Evolutionary conservation across 371 early-diverging fungal species (phyloP).

Genomic region (Rhizopus sp.): DNA sequence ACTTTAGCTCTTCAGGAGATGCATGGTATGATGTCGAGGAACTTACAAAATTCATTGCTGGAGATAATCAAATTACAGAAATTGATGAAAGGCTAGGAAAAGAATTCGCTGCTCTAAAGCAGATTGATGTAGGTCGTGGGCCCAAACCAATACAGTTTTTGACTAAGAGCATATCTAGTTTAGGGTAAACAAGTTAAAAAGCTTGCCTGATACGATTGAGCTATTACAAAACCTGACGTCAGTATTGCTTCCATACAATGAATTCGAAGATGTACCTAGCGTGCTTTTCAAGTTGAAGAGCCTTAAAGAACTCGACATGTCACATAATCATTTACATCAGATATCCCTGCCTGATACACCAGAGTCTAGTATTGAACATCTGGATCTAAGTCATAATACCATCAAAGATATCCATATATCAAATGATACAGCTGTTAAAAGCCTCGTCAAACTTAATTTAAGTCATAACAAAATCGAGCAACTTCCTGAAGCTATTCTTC

Average conservation of each 20-base stretch:
- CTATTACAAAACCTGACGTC: constrained; percentile 45
- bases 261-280: constrained; percentile 48
- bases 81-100: constrained; percentile 64
- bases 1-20: constrained; percentile 51
- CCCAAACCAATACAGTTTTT: constrained; percentile 14
- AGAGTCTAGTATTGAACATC: constrained; percentile 41
- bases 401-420: constrained; percentile 22
- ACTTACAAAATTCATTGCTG: constrained; percentile 63
- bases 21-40: constrained; percentile 71
- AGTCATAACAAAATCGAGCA: constrained; percentile 54
- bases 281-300: constrained; percentile 38
- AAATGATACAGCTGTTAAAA: not conserved
- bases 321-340: constrained; percentile 46
- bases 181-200: constrained; percentile 54
- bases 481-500: constrained; percentile 39
- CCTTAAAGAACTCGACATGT: constrained; percentile 51
- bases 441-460: constrained; percentile 46
- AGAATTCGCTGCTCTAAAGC: constrained; percentile 63
- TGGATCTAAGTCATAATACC: constrained; percentile 70
- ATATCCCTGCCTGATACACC: constrained; percentile 25
- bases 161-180: constrained; percentile 35
- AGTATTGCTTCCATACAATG: constrained; percentile 53
- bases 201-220: constrained; percentile 50
- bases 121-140: constrained; percentile 58
- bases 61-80: constrained; percentile 64